Base-by-base conservation (phyloP, 2,329 filamentous ascomycete genomes). In the Bimuria novae-zelandiae region DNA sequence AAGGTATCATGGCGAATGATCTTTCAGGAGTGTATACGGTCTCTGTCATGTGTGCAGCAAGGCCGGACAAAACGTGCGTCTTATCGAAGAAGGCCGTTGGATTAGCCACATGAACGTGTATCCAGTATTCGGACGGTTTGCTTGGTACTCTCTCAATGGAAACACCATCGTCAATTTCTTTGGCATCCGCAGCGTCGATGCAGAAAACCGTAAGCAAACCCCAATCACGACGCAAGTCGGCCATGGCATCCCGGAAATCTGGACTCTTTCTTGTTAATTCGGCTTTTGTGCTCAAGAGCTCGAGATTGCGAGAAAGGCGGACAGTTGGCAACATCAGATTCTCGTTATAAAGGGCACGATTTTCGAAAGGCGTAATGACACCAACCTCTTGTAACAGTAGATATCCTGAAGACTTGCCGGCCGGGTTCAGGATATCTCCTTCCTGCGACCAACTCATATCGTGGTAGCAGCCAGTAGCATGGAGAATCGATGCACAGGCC, bases 101-200 rank as follows among this genome's bases (percentile, higher is more conserved):
- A 64, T 94, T 90, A 12, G 90, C 90, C 36, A 89, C 82, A 69
- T 94, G 90, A 27, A 91, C 75, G 65, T 92, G 89, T 25, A 93
- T 77, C 90, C 90, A 94, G 64, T 83, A 84, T 59, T 88, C 66
- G 21, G 45, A 79, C 68, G 17, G 79, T 56, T 72, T 72, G 16
- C 71, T 76, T 3, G 77, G 73, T 1, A 86, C 82, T 40, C 73
- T 70, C 65, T 91, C 86, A 7, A 94, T 66, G 0, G 89, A 93
- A 7, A 95, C 75, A 1, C 87, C 90, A 67, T 95, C 90, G 61
- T 95, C 90, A 52, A 94, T 88, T 61, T 93, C 85, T 23, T 81
- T 77, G 0, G 90, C 88, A 30, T 74, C 75, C 17, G 80, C 78
- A 23, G 82, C 80, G 65, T 95, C 90, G 54, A 95, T 89, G 60